Conservation (phyloP, 2,329 filamentous ascomycete species). For the Pseudogymnoascus sp. region DNA sequence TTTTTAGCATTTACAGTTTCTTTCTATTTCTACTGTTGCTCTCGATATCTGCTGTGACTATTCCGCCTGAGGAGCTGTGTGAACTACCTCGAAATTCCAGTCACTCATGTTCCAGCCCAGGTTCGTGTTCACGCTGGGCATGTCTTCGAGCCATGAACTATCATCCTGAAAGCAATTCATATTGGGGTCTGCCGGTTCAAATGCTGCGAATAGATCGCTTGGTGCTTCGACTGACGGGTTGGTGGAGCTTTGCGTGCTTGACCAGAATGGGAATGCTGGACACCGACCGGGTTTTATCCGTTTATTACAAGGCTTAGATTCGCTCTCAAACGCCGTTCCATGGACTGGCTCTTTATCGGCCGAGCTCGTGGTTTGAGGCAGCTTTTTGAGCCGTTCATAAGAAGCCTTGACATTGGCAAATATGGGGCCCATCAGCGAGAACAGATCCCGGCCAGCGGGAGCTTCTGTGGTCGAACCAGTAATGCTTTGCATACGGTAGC, state of each 20-base stretch:
- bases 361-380: neutral
- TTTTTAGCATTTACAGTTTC: conserved; percentile 5
- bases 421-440: neutral
- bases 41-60: neutral
- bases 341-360: neutral
- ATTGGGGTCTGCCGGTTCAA: neutral
- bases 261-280: neutral
- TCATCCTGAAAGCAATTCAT: neutral
- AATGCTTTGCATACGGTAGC: conserved; percentile 2
- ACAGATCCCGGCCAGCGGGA: neutral
- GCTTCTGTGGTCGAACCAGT: neutral
- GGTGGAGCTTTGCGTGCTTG: neutral
- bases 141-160: neutral
- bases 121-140: neutral
- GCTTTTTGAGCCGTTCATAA: neutral
- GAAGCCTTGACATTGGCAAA: neutral
- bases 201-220: neutral
- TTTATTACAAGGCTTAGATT: neutral
- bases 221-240: neutral
- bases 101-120: neutral
- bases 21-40: neutral
- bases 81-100: neutral
- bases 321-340: neutral
- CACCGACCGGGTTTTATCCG: neutral
- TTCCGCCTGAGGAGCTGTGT: neutral